Percentiles rank a stretch among this genome's conserved stretches.
phyloP scores from a whole-genome alignment of 805 yeast genomes.

The Candida pseudoglaebosa region DNA sequence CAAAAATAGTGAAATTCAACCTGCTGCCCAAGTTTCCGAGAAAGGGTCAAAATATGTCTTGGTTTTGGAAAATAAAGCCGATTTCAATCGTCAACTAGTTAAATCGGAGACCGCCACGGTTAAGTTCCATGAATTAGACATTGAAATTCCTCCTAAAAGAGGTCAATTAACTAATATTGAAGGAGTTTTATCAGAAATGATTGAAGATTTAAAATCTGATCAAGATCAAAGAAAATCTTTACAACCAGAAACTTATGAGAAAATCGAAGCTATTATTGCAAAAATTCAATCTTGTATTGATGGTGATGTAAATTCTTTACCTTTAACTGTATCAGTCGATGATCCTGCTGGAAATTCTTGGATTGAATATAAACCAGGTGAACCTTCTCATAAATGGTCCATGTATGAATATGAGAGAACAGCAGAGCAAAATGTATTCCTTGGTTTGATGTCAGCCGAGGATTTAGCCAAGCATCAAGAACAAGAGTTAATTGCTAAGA shows the following conservation, averaged over 20 bases:
- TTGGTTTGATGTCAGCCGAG: slow-evolving; percentile 76
- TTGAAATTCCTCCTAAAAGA: slow-evolving; percentile 92
- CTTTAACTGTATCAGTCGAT: slow-evolving; percentile 74
- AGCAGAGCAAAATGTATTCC: slow-evolving; percentile 79
- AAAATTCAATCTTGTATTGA: slow-evolving; percentile 57
- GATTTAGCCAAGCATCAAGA: slow-evolving; percentile 47
- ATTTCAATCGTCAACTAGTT: slow-evolving; percentile 86
- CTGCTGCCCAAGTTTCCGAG: slow-evolving; percentile 90
- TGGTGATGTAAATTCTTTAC: slow-evolving; percentile 67
- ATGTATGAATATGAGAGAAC: slow-evolving; percentile 77
- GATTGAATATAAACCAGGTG: slow-evolving; percentile 86
- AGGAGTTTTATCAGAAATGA: slow-evolving; percentile 81
- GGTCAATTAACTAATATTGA: slow-evolving; percentile 93
- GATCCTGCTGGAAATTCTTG: slow-evolving; percentile 98
- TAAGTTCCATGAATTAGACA: slow-evolving; percentile 76
- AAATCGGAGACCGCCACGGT: slow-evolving; percentile 84
- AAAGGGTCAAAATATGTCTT: slow-evolving; percentile 76
- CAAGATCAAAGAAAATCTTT: slow-evolving; percentile 73
- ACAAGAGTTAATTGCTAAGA: slow-evolving; percentile 48
- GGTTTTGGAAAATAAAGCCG: slow-evolving; percentile 63
- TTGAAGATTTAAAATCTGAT: slow-evolving; percentile 72
- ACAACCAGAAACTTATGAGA: slow-evolving; percentile 71
- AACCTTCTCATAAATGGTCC: slow-evolving; percentile 86
- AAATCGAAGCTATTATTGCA: slow-evolving; percentile 66
- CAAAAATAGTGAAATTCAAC: slow-evolving; percentile 88